A percentile compares a stretch with the other conserved stretches of the same genome.
These are phyloP conservation scores for Silene vulgaris DNA, from an alignment of 179 eudicot genomes.

Conservation along the genomic window DNA sequence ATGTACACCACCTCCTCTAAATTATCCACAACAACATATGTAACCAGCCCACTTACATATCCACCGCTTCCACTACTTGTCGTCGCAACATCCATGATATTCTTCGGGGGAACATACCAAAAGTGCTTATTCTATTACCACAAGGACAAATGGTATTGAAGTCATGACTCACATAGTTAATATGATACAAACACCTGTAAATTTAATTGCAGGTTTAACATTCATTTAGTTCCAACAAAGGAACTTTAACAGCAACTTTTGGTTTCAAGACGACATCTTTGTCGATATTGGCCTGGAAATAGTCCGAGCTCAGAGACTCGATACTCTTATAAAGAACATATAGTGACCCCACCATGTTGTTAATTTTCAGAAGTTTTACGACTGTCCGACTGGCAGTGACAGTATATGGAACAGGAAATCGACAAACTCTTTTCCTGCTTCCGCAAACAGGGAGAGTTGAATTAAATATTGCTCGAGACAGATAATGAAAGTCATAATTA, in stretches of 20 bases:
- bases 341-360: slow-evolving; percentile 29
- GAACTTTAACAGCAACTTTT: not conserved
- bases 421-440: slow-evolving; percentile 25
- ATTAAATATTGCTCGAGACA: no score
- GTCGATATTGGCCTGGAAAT: slow-evolving; percentile 18
- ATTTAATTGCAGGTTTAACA: not conserved
- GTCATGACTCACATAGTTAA: not conserved
- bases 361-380: not conserved
- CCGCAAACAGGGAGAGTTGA: slow-evolving; percentile 19
- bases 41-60: no score
- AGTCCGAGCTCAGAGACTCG: slow-evolving; percentile 19
- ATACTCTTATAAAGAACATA: slow-evolving; percentile 30
- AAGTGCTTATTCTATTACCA: not conserved
- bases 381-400: slow-evolving; percentile 24
- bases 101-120: not conserved
- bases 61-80: no score
- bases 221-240: slow-evolving; percentile 1
- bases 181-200: not conserved
- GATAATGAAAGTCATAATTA: not conserved
- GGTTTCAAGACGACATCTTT: slow-evolving; percentile 30
- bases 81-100: no score
- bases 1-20: slow-evolving; percentile 8
- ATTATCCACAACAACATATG: slow-evolving; percentile 28
- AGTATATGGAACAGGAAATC: slow-evolving; percentile 29
- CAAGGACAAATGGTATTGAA: not conserved